Evolutionary conservation across 495 filamentous ascomycete genomes (phyloP).

Genomic region (Aspergillus ostianus): DNA sequence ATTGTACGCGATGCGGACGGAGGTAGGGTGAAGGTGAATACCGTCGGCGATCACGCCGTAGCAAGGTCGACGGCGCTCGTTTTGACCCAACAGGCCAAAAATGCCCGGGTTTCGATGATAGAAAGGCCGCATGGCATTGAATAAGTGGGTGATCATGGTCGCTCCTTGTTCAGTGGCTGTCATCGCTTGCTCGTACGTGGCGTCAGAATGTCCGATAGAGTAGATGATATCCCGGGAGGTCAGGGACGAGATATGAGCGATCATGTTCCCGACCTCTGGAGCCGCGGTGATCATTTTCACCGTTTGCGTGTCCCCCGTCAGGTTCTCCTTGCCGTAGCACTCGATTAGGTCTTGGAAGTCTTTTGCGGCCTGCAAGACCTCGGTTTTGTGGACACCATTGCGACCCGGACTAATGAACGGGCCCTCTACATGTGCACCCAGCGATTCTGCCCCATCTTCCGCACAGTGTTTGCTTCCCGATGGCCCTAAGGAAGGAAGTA

Average conservation of each 20-base stretch:
- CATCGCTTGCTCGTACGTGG: constrained; percentile 71
- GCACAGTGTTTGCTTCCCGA: constrained; percentile 45
- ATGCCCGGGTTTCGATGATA: constrained; percentile 84
- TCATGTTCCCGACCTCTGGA: constrained; percentile 69
- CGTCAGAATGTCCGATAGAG: constrained; percentile 79
- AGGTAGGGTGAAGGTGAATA: constrained; percentile 60
- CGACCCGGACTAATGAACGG: constrained; percentile 72
- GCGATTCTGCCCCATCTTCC: constrained; percentile 71
- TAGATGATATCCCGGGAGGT: constrained; percentile 60
- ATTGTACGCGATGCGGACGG: constrained; percentile 59
- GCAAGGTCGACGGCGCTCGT: constrained; percentile 47
- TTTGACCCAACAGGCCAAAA: constrained; percentile 68
- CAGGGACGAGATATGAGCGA: constrained; percentile 58
- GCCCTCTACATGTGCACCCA: constrained; percentile 83
- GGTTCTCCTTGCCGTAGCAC: constrained; percentile 67
- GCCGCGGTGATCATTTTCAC: constrained; percentile 80
- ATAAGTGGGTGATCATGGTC: constrained; percentile 84
- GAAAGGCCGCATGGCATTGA: constrained; percentile 85
- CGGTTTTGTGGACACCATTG: constrained; percentile 70
- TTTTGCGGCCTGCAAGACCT: constrained; percentile 55
- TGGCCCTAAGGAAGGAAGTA: constrained; percentile 70
- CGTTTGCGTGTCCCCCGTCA: constrained; percentile 33
- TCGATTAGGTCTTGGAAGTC: constrained; percentile 57
- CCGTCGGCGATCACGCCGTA: constrained; percentile 63
- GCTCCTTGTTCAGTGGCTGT: constrained; percentile 66